Evolutionary conservation across 2,329 filamentous ascomycete genomes (phyloP), one percentile per base, ranked within the genome.

Genomic region (Dactylellina cionopaga): DNA sequence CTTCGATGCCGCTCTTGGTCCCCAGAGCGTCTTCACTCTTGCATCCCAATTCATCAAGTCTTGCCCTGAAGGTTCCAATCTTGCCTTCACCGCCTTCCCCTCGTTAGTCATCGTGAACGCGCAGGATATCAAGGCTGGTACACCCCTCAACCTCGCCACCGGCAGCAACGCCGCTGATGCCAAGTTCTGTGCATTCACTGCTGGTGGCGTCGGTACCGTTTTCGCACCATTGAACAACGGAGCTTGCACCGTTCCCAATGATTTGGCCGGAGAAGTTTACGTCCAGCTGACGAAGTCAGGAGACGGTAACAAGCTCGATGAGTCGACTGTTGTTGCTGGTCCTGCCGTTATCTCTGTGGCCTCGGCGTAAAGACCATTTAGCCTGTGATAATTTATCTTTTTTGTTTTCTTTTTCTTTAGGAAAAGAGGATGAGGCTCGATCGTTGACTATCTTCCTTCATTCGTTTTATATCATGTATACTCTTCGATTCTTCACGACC

Each of bases 11-110:
- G 84, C 90, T 0, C 86, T 92, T 10, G 85, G 86, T 27, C 87
- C 89, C 75, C 85, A 86, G 75, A 86, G 87, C 74, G 87, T 92
- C 80, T 92, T 91, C 83, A 89, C 89, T 35, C 85, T 92, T 60
- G 90, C 89, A 43, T 87, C 89, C 0, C 85, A 86, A 44, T 92
- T 92, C 83, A 92, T 92, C 82, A 79, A 81, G 63, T 87, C 86
- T 27, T 92, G 90, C 82, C 90, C 90, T 13, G 80, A 84, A 25
- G 88, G 86, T 75, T 86, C 85, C 78, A 87, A 88, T 81, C 82
- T 90, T 51, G 83, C 84, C 78, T 83, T 91, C 79, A 85, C 83
- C 68, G 82, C 88, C 74, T 86, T 91, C 87, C 87, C 89, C 55
- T 75, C 81, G 29, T 81, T 84, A 3, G 76, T 76, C 31, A 76